phyloP scores from a whole-genome alignment of 2,329 filamentous ascomycete species.

The Penicillium sp. region DNA sequence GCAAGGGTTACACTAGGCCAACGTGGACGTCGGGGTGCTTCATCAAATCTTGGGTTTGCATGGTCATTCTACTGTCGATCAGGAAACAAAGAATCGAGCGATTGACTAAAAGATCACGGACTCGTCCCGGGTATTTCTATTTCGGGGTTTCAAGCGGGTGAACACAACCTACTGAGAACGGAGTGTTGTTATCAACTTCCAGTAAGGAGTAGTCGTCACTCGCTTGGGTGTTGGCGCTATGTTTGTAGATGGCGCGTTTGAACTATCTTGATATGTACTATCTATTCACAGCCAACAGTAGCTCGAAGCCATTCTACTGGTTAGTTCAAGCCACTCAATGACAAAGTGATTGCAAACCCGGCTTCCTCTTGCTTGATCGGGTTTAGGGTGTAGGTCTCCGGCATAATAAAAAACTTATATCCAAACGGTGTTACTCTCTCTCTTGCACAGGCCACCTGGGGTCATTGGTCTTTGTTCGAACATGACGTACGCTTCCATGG shows the following conservation, averaged over 20 bases:
- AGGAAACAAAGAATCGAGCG: neutral
- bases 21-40: constrained; percentile 5
- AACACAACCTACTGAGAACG: neutral
- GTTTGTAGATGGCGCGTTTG: neutral
- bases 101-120: constrained; percentile 10
- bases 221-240: neutral
- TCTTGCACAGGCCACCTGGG: constrained; percentile 17
- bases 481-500: constrained; percentile 14
- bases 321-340: neutral
- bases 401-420: constrained; percentile 10
- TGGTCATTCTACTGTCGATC: neutral
- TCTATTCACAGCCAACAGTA: neutral
- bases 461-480: constrained; percentile 1
- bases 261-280: neutral
- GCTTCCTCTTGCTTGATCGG: constrained; percentile 2
- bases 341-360: neutral
- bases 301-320: neutral
- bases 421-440: constrained; percentile 9
- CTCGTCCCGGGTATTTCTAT: neutral
- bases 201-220: neutral
- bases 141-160: neutral
- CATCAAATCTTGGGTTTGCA: constrained; percentile 1
- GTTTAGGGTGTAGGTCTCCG: neutral
- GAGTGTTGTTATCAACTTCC: neutral
- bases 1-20: constrained; percentile 6